Base-by-base conservation (phyloP, 108 stramenopile genomes). In the Skeletonema menzelii region DNA sequence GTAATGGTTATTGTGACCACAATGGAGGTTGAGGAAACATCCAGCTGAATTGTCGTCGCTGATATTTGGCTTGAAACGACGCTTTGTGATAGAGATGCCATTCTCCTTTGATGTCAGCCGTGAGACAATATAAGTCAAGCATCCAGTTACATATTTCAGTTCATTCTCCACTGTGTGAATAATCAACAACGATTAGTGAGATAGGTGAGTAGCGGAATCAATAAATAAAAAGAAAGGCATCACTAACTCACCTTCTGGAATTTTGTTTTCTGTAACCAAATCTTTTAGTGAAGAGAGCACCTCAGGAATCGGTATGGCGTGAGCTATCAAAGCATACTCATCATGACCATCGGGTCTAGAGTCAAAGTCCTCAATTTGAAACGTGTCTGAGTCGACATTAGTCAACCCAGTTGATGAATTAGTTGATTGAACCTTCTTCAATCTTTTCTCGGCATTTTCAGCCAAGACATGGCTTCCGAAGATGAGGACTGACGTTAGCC, bases 1-100 rank as follows among this genome's bases (percentile, higher is more conserved):
- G 69, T 88, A 95, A 15, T 87, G 89, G 79, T 85, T 89, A 55
- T 95, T 95, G 79, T 95, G 94, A 4, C 94, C 94, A 77, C 94
- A 95, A 28, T 90, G 86, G 5, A 95, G 77, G 59, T 91, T 91
- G 38, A 93, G 63, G 65, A 92, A 95, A 13, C 76, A 84, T 38
- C 94, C 84, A n/a, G 75, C 72, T 5, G 78, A 64, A n/a, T 68
- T 38, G 8, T 71, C 70, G 27, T 40, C 62, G 2, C 55, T 26
- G 19, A 62, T 57, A 37, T 53, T 73, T 47, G 46, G 5, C 46
- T 19, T 19, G 6, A 47, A 47, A 24, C 79, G 27, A 47, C 72
- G 57, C 40, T 79, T 67, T 65, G 82, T 65, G 27, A 73, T 74
- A 19, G 61, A n/a, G 17, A 74, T 70, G 3, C 80, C 56, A 10